A percentile compares a stretch with the other conserved stretches of the same genome.
Conservation (phyloP, 2,329 filamentous ascomycete genomes). For the Monosporascus ibericus region DNA sequence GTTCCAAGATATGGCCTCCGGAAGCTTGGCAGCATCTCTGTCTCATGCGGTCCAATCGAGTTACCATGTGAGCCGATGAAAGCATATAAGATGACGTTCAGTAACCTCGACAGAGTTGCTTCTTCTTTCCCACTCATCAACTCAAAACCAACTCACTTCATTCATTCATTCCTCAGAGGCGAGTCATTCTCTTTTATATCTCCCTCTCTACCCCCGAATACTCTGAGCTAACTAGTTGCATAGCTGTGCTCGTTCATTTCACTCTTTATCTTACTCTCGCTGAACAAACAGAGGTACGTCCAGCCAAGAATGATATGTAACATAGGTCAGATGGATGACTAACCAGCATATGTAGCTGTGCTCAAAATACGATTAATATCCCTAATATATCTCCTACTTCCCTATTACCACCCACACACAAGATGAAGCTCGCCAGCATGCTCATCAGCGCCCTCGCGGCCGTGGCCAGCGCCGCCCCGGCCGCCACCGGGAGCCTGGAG, state of each 20-base stretch:
- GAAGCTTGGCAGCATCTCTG: constrained; percentile 21
- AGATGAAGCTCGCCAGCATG: constrained; percentile 44
- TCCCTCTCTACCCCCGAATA: constrained; percentile 1
- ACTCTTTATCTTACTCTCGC: constrained; percentile 32
- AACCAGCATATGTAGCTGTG: constrained; percentile 34
- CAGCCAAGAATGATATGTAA: not conserved
- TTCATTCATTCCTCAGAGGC: constrained; percentile 44
- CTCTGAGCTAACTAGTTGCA: constrained; percentile 15
- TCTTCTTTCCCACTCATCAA: constrained; percentile 27
- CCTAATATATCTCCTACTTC: constrained; percentile 23
- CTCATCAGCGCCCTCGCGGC: constrained; percentile 39
- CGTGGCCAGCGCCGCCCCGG: constrained; percentile 37
- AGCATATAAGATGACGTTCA: constrained; percentile 33
- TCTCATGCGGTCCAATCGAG: constrained; percentile 17
- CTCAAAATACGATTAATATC: constrained; percentile 31
- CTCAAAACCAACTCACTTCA: constrained; percentile 26
- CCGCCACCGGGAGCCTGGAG: constrained; percentile 13
- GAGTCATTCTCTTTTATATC: constrained; percentile 11
- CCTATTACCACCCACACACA: constrained; percentile 21
- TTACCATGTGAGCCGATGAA: constrained; percentile 9
- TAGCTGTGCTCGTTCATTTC: constrained; percentile 45
- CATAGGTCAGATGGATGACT: constrained; percentile 4
- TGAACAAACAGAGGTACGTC: constrained; percentile 34
- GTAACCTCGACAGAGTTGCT: constrained; percentile 15
- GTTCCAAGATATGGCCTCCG: constrained; percentile 30